Base-by-base conservation (phyloP, 164 flowering plant species). In the Akebia trifoliata region DNA sequence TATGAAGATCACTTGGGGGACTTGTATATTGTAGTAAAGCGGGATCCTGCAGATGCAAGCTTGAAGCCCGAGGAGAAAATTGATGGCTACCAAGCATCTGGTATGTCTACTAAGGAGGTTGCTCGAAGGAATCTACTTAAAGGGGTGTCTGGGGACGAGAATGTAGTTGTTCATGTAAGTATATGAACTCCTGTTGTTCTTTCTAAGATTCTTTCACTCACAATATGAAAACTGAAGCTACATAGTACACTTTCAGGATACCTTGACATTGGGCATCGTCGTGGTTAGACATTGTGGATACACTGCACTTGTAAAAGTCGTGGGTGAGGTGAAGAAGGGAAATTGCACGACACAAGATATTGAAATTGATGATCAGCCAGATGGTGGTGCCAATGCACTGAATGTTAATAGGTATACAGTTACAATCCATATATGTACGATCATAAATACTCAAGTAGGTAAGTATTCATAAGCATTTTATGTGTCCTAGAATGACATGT, bases 121-220 rank as follows among this genome's bases (percentile, higher is more conserved):
- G 69, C 74, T 47, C 65, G 57, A 67, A 77, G 72, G 68, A 85
- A 78, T 69, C 70, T 93, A 50, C 78, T 93, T 28, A 93, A 90
- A 72, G 98, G 98, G 56, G 38, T 93, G 21, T 85, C 97, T 53
- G 97, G 95, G 35, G 90, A 89, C 72, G 98, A 93, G 69, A 93
- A 72, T 76, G 95, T 83, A 3, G 73, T 76, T 60, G 76, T 87
- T 62, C 89, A 74, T 74, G 98, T 92, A 73, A 76, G 95, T 60
- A 54, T n/a, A n/a, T 18, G 22, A 35, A 39, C 57, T 63, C 28
- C 44, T 24, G 31, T 18, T 36, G 11, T 20, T 54, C 14, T 37
- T 44, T 39, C 12, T 17, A 8, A 6, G 6, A 25, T 39, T 52
- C 43, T 50, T 17, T 50, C 38, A 3, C 29, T 29, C 47, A 40